Evolutionary conservation across 176 grass and related monocot genomes (phyloP).

Genomic region (Avena eriantha): DNA sequence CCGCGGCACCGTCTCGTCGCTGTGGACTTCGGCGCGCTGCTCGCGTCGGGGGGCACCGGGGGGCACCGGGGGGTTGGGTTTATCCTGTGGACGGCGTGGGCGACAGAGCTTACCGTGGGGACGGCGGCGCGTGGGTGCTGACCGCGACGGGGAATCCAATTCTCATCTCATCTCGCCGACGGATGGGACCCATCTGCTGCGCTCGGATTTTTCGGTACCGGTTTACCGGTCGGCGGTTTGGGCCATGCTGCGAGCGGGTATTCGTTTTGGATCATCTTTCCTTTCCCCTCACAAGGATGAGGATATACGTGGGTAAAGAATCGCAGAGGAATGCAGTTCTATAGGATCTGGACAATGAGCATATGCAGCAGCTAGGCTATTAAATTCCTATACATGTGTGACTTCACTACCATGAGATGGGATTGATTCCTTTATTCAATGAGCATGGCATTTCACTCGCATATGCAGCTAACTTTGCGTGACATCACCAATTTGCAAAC

Average conservation of each 20-base stretch:
- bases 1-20: neutral
- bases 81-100: neutral
- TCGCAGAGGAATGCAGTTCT: neutral
- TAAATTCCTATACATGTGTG: too few relatives aligned
- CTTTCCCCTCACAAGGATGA: too few relatives aligned
- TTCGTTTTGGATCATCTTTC: too few relatives aligned
- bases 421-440: too few relatives aligned
- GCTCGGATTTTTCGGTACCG: neutral
- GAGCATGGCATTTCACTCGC: too few relatives aligned
- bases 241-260: neutral
- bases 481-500: too few relatives aligned
- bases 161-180: neutral
- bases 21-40: conserved; percentile 22
- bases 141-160: conserved; percentile 38
- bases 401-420: too few relatives aligned
- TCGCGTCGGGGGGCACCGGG: neutral
- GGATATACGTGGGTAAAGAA: too few relatives aligned
- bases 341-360: neutral
- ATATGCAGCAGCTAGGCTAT: neutral
- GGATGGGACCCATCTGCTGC: neutral
- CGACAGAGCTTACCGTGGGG: neutral
- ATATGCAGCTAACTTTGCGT: too few relatives aligned
- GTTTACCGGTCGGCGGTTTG: neutral
- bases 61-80: neutral
- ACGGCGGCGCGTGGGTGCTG: neutral